Evolutionary conservation across 768 basidiomycete genomes (phyloP), one percentile per base, ranked within the genome.

Genomic region (Boletus pseudopeckii): DNA sequence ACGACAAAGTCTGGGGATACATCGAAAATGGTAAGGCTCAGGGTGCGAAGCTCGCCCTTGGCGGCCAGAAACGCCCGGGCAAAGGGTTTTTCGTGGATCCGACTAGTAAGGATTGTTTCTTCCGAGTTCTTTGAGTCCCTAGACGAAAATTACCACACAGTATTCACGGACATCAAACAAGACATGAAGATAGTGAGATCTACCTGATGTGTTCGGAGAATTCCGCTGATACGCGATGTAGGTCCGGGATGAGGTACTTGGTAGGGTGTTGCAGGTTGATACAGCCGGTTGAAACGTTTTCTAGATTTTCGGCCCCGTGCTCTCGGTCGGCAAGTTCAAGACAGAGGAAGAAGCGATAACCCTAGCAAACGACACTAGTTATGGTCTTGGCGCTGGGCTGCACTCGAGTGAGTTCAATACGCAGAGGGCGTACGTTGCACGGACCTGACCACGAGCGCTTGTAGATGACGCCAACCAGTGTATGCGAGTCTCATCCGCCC

Each of bases 271-370:
- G 28, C 52, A 49, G 15, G 55, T 50, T 38, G 38, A 50, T 42
- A 42, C 55, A 53, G 18, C 38, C 5, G 39, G 40, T 52, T 56
- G 44, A 65, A 51, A 55, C 47, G 13, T 57, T 33, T 18, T 5
- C 32, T 54, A 95, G 85, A 97, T 97, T 60, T 98, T 98, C 69
- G 96, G 96, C 9, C 96, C 96, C 26, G 95, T 98, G 3, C 80
- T 95, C 38, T 80, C 84, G 24, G 81, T 98, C 40, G 86, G 85
- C 40, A 83, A 77, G 59, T 98, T 98, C 75, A 82, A 80, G 59
- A 86, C 88, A 7, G 95, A 97, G 70, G 86, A 88, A 53, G 92
- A 97, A 66, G 93, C 85, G 4, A 83, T 98, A 59, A 65, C 75
- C 39, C 72, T 92, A 15, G 95, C 94, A 33, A 98, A 98, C 71